Percentiles rank a stretch among this genome's conserved stretches.
Conservation (phyloP, 2,329 filamentous ascomycete species). For the Ustilaginoidea virens region DNA sequence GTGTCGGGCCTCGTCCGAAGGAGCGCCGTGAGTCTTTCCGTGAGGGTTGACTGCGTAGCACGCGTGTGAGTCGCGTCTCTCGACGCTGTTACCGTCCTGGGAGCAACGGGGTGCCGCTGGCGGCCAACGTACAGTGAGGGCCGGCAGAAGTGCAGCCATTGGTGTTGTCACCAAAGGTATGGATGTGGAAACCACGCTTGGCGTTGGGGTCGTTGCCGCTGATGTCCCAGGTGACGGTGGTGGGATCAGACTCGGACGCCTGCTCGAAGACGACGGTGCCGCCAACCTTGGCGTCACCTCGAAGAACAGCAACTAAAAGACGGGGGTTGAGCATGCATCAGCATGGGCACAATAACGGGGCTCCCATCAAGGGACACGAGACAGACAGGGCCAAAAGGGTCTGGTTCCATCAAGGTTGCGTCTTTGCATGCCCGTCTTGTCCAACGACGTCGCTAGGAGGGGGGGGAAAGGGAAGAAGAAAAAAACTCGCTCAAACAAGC, state of each 20-base stretch:
- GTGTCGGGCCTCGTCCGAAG: conserved; percentile 69
- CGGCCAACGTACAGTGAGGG: conserved; percentile 66
- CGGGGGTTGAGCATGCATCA: no score
- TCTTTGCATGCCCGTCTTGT: conserved; percentile 9
- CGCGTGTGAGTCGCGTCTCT: no score
- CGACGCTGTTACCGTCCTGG: no score
- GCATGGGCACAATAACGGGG: conserved; percentile 1
- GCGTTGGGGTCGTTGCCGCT: conserved; percentile 85
- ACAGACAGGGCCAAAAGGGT: conserved; percentile 4
- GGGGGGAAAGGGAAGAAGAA: no score
- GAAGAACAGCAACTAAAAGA: conserved; percentile 81
- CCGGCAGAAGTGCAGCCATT: conserved; percentile 98
- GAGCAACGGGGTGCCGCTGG: no score
- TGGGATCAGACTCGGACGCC: conserved; percentile 62
- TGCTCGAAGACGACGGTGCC: conserved; percentile 96
- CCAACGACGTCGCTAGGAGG: conserved; percentile 6
- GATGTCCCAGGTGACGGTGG: conserved; percentile 86
- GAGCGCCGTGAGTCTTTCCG: conserved; percentile 83
- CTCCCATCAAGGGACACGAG: conserved; percentile 19
- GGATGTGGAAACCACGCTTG: conserved; percentile 95
- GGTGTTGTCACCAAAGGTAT: conserved; percentile 99
- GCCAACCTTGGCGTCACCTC: conserved; percentile 90
- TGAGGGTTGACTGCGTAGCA: conserved; percentile 94
- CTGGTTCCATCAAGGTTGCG: conserved; percentile 29
- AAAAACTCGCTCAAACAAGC: conserved; percentile 48